Conservation (phyloP, 257 asterid species). For the Scutellaria barbata region DNA sequence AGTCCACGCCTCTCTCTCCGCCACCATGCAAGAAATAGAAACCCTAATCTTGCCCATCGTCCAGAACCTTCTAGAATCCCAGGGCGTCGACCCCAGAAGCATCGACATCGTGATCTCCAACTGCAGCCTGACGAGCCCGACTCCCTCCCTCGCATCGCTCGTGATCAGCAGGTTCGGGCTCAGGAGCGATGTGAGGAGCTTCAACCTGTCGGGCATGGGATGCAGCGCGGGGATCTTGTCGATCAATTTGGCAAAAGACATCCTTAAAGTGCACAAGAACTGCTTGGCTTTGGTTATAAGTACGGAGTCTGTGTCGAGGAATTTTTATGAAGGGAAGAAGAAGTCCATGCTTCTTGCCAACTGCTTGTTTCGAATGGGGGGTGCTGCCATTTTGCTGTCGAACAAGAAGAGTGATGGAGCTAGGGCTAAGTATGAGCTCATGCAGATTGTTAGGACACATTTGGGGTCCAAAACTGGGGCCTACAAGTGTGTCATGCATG, state of each 20-base stretch:
- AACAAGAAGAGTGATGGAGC: neutral
- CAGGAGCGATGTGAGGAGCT: slow-evolving; percentile 12
- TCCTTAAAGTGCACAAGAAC: slow-evolving; percentile 7
- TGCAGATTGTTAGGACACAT: slow-evolving; percentile 18
- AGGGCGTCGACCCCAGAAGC: neutral
- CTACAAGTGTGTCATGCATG: neutral
- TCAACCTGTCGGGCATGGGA: slow-evolving; percentile 26
- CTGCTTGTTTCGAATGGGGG: slow-evolving; percentile 29
- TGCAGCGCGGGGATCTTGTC: slow-evolving; percentile 11
- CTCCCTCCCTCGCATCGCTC: slow-evolving; percentile 20
- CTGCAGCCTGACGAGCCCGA: slow-evolving; percentile 18
- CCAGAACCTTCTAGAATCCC: neutral
- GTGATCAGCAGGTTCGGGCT: neutral
- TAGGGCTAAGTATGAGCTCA: neutral
- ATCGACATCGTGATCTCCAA: slow-evolving; percentile 24
- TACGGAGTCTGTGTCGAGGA: slow-evolving; percentile 2
- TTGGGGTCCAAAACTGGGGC: slow-evolving; percentile 3
- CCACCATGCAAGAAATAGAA: neutral
- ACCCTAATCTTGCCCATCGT: slow-evolving; percentile 4
- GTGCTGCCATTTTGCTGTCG: slow-evolving; percentile 17
- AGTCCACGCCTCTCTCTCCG: slow-evolving; percentile 12
- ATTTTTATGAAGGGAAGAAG: slow-evolving; percentile 14
- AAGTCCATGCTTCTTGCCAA: slow-evolving; percentile 30
- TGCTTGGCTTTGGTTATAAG: neutral
- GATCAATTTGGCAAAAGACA: slow-evolving; percentile 8